These are phyloP conservation scores for Infundibulicybe gibba DNA, from an alignment of 768 basidiomycete genomes.

Conservation along the genomic window DNA sequence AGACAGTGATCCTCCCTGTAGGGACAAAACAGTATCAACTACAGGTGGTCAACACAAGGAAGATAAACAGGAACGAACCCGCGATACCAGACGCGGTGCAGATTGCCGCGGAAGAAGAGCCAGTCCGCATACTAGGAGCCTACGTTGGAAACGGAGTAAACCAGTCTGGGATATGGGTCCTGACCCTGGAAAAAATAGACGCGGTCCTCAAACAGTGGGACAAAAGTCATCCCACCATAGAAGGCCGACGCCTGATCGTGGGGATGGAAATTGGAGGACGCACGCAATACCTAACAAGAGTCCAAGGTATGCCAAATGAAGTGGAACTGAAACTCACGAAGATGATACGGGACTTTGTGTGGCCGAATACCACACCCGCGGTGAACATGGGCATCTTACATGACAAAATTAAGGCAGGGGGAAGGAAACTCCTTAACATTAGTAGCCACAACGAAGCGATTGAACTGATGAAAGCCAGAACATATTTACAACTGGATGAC, in stretches of 20 bases:
- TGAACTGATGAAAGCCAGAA: conserved; percentile 15
- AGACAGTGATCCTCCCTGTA: conserved; percentile 35
- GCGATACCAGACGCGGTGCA: conserved; percentile 13
- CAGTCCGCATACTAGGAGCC: conserved; percentile 25
- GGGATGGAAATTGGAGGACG: conserved; percentile 23
- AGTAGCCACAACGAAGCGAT: conserved; percentile 21
- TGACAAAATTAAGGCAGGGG: conserved; percentile 14
- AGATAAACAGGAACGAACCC: conserved; percentile 8
- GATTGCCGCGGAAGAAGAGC: conserved; percentile 22
- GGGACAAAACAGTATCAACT: conserved; percentile 16
- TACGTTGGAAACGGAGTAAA: conserved; percentile 24
- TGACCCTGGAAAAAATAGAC: conserved; percentile 20
- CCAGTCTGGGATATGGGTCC: conserved; percentile 17
- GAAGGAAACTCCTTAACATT: conserved; percentile 19
- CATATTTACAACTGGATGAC: conserved; percentile 16
- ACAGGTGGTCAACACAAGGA: conserved; percentile 1
- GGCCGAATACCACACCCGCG: conserved; percentile 10
- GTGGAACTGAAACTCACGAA: conserved; percentile 16
- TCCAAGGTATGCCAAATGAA: conserved; percentile 30
- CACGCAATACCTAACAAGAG: conserved; percentile 29
- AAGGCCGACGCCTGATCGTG: conserved; percentile 18
- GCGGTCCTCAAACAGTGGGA: conserved; percentile 15
- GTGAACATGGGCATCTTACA: conserved; percentile 14
- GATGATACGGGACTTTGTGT: conserved; percentile 22
- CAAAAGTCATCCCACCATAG: conserved; percentile 20